Evolutionary conservation across 1,284 basidiomycete species (phyloP).

Genomic region (Irpex sp.): DNA sequence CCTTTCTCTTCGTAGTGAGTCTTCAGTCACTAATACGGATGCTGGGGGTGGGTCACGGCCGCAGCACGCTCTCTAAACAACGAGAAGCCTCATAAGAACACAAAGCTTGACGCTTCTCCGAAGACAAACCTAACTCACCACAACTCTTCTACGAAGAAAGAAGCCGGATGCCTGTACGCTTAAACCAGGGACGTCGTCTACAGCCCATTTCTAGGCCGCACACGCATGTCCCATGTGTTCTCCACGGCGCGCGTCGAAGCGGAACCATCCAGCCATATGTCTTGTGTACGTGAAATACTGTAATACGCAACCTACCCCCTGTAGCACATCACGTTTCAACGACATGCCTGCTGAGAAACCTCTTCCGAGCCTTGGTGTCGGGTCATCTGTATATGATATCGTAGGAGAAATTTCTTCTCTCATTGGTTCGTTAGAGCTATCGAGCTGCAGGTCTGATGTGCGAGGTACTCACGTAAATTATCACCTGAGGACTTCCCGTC

Average conservation of each 20-base stretch:
- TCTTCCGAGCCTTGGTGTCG: not conserved
- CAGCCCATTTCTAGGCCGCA: not conserved
- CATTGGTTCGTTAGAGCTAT: not conserved
- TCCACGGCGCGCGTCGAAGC: not conserved
- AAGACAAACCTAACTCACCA: not conserved
- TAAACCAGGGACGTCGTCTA: not conserved
- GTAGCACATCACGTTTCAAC: not conserved
- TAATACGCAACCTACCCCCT: not conserved
- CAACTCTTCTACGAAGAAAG: not conserved
- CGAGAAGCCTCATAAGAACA: not conserved
- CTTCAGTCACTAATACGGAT: not conserved
- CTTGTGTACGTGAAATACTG: constrained; percentile 1
- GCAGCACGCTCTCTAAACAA: not conserved
- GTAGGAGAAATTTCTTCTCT: not conserved
- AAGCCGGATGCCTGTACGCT: not conserved
- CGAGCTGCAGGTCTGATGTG: not conserved
- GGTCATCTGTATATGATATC: not conserved
- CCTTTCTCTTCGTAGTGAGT: not conserved
- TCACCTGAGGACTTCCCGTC: not conserved
- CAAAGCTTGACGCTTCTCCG: not conserved
- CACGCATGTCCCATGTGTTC: not conserved
- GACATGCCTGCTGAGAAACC: not conserved
- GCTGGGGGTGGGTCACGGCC: not conserved
- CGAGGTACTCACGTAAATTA: not conserved
- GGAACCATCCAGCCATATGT: not conserved